Evolutionary conservation across 352 stramenopile genomes (phyloP).

Genomic region (Globisporangium iwayamae): DNA sequence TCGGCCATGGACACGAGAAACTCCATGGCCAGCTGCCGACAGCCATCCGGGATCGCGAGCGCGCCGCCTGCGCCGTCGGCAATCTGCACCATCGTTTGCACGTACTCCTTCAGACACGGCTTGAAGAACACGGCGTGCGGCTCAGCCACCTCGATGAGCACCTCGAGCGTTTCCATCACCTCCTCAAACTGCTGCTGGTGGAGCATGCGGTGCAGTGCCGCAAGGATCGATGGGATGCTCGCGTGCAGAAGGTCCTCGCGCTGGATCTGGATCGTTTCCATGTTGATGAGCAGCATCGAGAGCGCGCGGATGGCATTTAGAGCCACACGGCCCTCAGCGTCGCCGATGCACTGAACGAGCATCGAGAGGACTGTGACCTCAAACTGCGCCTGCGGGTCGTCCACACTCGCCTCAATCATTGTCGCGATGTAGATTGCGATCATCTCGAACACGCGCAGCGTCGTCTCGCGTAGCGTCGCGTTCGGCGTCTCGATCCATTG

Average conservation of each 20-base stretch:
- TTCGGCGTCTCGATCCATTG: conserved; percentile 49
- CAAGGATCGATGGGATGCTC: conserved; percentile 51
- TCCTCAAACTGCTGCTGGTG: conserved; percentile 53
- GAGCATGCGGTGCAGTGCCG: conserved; percentile 50
- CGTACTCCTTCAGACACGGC: conserved; percentile 47
- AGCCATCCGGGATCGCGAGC: conserved; percentile 49
- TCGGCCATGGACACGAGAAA: conserved; percentile 80
- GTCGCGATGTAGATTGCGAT: conserved; percentile 68
- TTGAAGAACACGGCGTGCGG: conserved; percentile 73
- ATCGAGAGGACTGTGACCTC: conserved; percentile 53
- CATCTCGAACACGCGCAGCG: conserved; percentile 79
- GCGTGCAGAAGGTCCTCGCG: conserved; percentile 48
- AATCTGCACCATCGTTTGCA: conserved; percentile 74
- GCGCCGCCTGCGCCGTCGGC: conserved; percentile 27
- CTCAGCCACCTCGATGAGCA: conserved; percentile 79
- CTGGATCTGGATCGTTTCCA: conserved; percentile 57
- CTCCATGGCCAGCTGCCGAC: conserved; percentile 80
- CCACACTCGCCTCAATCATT: conserved; percentile 38
- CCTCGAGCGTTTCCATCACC: conserved; percentile 76
- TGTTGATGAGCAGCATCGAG: conserved; percentile 70
- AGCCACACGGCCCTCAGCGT: conserved; percentile 57
- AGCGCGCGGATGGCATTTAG: conserved; percentile 70
- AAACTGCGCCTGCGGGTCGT: conserved; percentile 24
- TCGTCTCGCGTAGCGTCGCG: conserved; percentile 57
- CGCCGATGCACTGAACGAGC: conserved; percentile 44